A percentile compares a stretch with the other conserved stretches of the same genome.
Evolutionary conservation across 2,329 filamentous ascomycete species (phyloP).

Genomic region (Decorospora gaudefroyi): DNA sequence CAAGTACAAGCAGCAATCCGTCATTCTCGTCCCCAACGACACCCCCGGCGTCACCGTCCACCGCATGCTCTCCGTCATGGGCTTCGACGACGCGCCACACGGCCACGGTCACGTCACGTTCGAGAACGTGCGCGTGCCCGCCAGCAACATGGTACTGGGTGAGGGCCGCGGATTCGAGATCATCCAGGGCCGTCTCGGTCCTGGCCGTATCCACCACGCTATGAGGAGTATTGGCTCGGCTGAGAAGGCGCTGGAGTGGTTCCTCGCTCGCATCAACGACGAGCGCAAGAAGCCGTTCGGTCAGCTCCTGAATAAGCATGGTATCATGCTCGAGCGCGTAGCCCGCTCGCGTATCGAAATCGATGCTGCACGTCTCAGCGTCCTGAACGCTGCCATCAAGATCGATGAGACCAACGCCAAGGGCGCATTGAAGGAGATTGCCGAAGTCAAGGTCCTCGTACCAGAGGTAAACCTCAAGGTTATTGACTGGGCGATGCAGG

Average conservation of each 20-base stretch:
- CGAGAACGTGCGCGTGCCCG: constrained; percentile 85
- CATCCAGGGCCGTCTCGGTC: constrained; percentile 93
- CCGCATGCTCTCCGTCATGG: constrained; percentile 91
- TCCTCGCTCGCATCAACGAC: constrained; percentile 94
- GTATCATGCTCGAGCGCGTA: constrained; percentile 93
- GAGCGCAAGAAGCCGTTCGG: constrained; percentile 88
- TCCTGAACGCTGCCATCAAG: constrained; percentile 92
- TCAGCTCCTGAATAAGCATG: constrained; percentile 83
- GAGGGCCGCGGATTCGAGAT: constrained; percentile 97
- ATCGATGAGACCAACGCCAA: constrained; percentile 92
- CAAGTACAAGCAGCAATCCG: constrained; percentile 88
- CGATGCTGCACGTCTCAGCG: constrained; percentile 84
- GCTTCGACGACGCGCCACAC: constrained; percentile 97
- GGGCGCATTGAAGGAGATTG: constrained; percentile 88
- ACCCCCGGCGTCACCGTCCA: constrained; percentile 88
- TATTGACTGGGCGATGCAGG: constrained; percentile 92
- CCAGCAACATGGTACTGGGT: constrained; percentile 82
- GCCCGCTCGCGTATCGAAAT: constrained; percentile 92
- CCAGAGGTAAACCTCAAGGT: constrained; percentile 80
- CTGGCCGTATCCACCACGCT: constrained; percentile 94
- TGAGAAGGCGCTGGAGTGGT: constrained; percentile 90
- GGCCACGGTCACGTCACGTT: constrained; percentile 94
- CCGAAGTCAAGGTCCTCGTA: constrained; percentile 90
- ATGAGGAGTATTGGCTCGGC: constrained; percentile 94
- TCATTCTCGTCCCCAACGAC: constrained; percentile 81